phyloP scores from a whole-genome alignment of 495 filamentous ascomycete species.

The Xylaria curta region DNA sequence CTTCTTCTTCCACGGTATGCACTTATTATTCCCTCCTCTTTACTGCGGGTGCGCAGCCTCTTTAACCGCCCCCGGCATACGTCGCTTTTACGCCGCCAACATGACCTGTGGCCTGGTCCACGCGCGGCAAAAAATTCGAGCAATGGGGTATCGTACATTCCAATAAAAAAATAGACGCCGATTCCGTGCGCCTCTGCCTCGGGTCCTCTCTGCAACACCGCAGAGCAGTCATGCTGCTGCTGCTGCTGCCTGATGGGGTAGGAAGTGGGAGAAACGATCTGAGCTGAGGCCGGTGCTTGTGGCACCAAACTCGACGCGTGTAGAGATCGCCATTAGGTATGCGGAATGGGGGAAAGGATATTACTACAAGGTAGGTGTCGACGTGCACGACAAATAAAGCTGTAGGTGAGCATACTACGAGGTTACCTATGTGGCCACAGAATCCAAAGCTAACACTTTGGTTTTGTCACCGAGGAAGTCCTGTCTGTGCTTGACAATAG shows the following conservation, averaged over 20 bases:
- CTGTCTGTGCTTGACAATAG: conserved; percentile 81
- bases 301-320: background rate
- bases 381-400: conserved; percentile 23
- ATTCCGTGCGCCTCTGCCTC: conserved; percentile 19
- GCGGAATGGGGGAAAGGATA: background rate
- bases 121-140: conserved; percentile 7
- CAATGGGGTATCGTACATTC: conserved; percentile 26
- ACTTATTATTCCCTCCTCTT: conserved; percentile 27
- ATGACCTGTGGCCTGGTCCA: background rate
- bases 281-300: conserved; percentile 12
- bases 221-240: conserved; percentile 16
- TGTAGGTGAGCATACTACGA: conserved; percentile 42
- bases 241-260: conserved; percentile 3
- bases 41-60: conserved; percentile 8
- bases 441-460: conserved; percentile 54
- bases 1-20: conserved; percentile 7
- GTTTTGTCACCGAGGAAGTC: conserved; percentile 58
- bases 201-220: conserved; percentile 7
- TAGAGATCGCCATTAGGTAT: conserved; percentile 7
- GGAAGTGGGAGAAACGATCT: conserved; percentile 20
- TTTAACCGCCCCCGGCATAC: background rate
- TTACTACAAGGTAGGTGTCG: conserved; percentile 33
- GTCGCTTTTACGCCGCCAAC: conserved; percentile 9
- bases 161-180: conserved; percentile 20
- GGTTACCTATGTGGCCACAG: conserved; percentile 37